Base-by-base conservation (phyloP, 2,329 filamentous ascomycete genomes). In the Alternaria solani region DNA sequence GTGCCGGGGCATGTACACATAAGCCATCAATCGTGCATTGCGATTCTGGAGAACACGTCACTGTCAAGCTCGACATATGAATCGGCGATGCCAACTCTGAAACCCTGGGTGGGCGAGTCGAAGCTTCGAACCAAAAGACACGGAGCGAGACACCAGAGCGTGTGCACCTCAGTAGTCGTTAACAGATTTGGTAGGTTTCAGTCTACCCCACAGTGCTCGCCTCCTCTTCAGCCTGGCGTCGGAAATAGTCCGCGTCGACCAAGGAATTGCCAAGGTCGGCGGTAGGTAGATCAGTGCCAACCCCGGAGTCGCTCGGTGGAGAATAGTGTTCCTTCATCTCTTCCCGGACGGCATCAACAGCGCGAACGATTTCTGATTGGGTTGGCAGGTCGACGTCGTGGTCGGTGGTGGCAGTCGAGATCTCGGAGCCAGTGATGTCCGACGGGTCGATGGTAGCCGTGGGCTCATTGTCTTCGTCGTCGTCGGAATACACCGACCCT, bases 251-350 rank as follows among this genome's bases (percentile, higher is more conserved):
- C 20, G 74, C 74, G 52, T 75, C 71, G 0, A 60, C 66, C 25
- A 70, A 65, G 25, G 69, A 65, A 20, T 67, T 61, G 1, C 60
- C 67, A 26, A 75, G 54, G 1, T 61, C 69, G 12, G 74, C 75
- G 14, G 76, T 79, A 7, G 76, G 70, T 7, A 78, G 25, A 61
- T 80, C 79, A 1, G 74, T 75, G 16, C 78, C 78, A 25, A 80
- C 66, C 14, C 75, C 78, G 6, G 76, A 79, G 55, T 80, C 78
- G 44, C 67, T 73, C 5, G 72, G 74, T 3, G 68, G 57, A 34
- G 66, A 61, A 23, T 68, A 70, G 42, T 69, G 63, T 16, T 66
- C 67, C 55, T 74, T 70, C 66, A 73, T 67, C 39, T 78, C 70
- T 7, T 67, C 67, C 23, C 67, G 72, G 8, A 75, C 74, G 1